phyloP scores from a whole-genome alignment of 345 rosid genomes.

The Dipteronia dyeriana region DNA sequence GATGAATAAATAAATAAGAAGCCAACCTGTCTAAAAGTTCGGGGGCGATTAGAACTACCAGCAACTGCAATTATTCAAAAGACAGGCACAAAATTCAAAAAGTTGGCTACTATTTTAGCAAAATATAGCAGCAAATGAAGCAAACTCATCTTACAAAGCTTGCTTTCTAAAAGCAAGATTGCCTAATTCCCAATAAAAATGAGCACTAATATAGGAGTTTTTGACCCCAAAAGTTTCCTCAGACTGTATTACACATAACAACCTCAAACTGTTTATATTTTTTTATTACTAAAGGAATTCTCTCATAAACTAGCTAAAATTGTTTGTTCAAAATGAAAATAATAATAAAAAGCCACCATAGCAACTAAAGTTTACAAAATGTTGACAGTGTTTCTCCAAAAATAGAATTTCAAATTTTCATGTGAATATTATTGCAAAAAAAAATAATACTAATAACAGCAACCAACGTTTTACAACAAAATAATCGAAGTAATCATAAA shows the following conservation, averaged over 20 bases:
- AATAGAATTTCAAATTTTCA: neutral
- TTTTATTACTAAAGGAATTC: neutral
- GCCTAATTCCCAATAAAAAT: neutral
- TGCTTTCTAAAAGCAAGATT: neutral
- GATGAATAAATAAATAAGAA: neutral
- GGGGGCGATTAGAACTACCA: constrained; percentile 83
- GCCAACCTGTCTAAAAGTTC: constrained; percentile 71
- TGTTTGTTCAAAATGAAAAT: neutral
- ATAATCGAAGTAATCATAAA: neutral
- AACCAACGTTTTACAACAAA: neutral
- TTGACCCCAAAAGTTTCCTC: neutral
- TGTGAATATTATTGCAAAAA: neutral
- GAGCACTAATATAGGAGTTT: neutral
- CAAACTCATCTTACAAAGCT: neutral
- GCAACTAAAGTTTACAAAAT: neutral
- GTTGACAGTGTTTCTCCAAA: neutral
- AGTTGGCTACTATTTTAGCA: neutral
- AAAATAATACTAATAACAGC: neutral
- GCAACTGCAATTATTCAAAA: constrained; percentile 59
- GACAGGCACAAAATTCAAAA: neutral
- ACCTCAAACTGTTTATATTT: neutral
- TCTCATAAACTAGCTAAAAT: neutral
- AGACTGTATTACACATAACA: neutral
- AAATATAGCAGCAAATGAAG: neutral
- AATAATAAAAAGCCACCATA: neutral